Conservation (phyloP, 164 flowering plant genomes). For the Aristolochia californica region DNA sequence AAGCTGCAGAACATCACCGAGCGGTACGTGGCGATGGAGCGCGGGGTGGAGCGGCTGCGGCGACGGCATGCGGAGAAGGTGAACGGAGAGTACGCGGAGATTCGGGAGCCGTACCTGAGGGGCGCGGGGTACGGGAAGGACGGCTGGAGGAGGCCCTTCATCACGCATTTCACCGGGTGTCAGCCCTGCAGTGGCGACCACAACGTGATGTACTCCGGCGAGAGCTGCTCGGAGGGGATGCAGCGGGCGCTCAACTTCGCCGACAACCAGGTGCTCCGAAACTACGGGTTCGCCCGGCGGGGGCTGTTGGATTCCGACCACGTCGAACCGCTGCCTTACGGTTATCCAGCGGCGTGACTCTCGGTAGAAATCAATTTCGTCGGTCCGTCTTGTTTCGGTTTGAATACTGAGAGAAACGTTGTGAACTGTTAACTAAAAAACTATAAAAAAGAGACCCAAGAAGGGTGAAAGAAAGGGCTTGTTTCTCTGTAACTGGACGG, state of each 20-base stretch:
- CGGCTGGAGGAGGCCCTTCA: constrained; percentile 63
- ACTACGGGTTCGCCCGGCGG: constrained; percentile 48
- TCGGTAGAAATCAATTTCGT: no score
- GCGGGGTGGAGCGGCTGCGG: constrained; percentile 22
- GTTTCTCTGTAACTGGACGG: no score
- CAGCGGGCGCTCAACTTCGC: constrained; percentile 62
- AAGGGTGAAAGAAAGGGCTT: no score
- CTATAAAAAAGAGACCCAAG: no score
- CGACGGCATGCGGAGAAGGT: constrained; percentile 75
- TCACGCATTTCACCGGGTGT: constrained; percentile 94
- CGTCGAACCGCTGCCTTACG: constrained; percentile 44
- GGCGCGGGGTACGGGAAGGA: constrained; percentile 33
- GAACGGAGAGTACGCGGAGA: constrained; percentile 34
- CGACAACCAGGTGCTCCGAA: constrained; percentile 82
- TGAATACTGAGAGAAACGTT: no score
- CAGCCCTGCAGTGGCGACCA: constrained; percentile 91
- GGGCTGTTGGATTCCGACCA: constrained; percentile 30
- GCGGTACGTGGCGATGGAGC: constrained; percentile 43
- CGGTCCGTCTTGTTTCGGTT: no score
- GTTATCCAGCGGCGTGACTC: constrained; percentile 16
- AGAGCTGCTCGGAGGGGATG: constrained; percentile 73
- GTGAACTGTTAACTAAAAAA: no score
- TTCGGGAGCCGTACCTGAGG: constrained; percentile 38
- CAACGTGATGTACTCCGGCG: constrained; percentile 50
- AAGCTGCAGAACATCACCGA: constrained; percentile 30